Base-by-base conservation (phyloP, 768 basidiomycete genomes). In the Tylopilus subfusipes region DNA sequence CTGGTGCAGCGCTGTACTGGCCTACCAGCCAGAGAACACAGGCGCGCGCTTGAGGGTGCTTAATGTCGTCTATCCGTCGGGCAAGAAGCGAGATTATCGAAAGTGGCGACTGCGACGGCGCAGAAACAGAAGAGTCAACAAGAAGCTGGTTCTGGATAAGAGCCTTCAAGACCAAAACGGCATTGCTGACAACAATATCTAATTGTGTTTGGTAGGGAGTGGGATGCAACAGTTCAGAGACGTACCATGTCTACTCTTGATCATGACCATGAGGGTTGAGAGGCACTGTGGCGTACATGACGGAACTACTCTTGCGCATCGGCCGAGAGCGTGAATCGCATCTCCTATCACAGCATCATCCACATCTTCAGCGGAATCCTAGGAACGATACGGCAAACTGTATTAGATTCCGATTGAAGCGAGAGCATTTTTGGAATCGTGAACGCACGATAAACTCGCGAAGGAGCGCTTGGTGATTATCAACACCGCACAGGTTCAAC, bases 21-120 rank as follows among this genome's bases (percentile, higher is more conserved):
- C 96, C 95, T 0, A 93, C 93, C 1, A 98, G 81, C 93, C 96
- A 97, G 24, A 93, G 73, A 1, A 98, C 84, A 60, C 90, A 93
- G 0, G 95, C 93, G 29, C 91, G 76, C 1, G 95, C 93, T 62
- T 84, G 81, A 1, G 85, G 76, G 61, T 94, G 90, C 8, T 75
- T 80, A 48, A 98, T 90, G 48, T 84, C 85, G 45, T 93, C 90
- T 43, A 96, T 80, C 30, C 82, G 80, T 46, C 81, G 78, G 0
- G 93, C 91, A 7, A 98, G 82, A 33, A 84, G 82, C 4, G 84
- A 79, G n/a, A 96, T 85, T 57, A 96, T 88, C 9, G 76, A 73
- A 11, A 86, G 66, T 0, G 90, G 81, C 5, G 74, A 72, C 34
- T 63, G 71, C 1, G 63, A 63, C 22, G 61, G 53, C n/a, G 62